Conservation (phyloP, 306 rosid genomes). For the Mimosa bimucronata region DNA sequence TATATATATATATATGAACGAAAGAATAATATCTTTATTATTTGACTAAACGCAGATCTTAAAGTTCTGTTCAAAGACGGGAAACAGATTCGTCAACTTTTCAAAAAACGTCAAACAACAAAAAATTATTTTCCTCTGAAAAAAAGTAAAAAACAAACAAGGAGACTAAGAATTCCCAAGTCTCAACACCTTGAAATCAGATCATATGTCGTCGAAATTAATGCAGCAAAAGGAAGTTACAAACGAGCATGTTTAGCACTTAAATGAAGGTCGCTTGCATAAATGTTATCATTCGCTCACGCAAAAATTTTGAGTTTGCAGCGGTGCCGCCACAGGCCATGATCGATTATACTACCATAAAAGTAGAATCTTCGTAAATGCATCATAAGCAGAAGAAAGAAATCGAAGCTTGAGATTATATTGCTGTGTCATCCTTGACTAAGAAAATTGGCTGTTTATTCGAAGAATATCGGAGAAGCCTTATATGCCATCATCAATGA, state of each 20-base stretch:
- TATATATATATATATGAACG: too few relatives aligned
- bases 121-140: too few relatives aligned
- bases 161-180: neutral
- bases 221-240: neutral
- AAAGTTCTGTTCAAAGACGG: too few relatives aligned
- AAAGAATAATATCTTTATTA: too few relatives aligned
- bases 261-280: neutral
- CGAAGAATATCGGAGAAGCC: neutral
- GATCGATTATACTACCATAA: neutral
- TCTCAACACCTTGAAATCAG: slow-evolving; percentile 10
- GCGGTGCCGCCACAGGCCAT: neutral
- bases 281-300: neutral
- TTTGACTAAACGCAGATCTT: too few relatives aligned
- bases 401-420: neutral
- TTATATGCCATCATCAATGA: neutral
- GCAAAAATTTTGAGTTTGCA: neutral
- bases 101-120: too few relatives aligned
- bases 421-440: slow-evolving; percentile 3
- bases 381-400: neutral
- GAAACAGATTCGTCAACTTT: too few relatives aligned
- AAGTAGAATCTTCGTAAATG: neutral
- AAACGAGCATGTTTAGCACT: neutral
- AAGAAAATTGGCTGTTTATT: neutral
- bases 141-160: too few relatives aligned
- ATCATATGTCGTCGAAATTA: neutral